Base-by-base conservation (phyloP, 2,329 filamentous ascomycete genomes). In the Macrophomina pseudophaseolina region DNA sequence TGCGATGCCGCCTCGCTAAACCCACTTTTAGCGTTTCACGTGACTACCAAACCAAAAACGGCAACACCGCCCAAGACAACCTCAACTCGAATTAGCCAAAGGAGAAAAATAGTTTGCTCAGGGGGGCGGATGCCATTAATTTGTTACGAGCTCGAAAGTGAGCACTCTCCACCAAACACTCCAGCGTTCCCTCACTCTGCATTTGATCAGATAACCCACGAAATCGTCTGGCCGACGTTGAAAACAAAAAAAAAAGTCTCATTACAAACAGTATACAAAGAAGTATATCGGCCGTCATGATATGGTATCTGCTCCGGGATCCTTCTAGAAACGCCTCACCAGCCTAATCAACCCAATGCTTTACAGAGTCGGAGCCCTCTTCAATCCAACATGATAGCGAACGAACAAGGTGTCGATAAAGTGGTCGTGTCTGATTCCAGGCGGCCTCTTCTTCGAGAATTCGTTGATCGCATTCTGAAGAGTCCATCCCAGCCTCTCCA, bases 361-460 rank as follows among this genome's bases (percentile, higher is more conserved):
- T 60, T 67, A 64, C 65, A 68, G 33, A 46, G 71, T 71, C 14
- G 71, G 69, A 6, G 68, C 66, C 28, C 71, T 67, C 65, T 59
- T 51, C 54, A 66, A 51, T 23, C 64, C 64, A 48, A 51, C 30
- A 28, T 66, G 64, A 76, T 97, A 97, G 69, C 93, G 85, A 69
- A 96, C 88, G 78, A 90, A 93, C 42, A 98, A 79, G 68, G 90
- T 88, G 74, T 97, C 92, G 68, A 94, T 83, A 73, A 98, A 98
- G 78, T 97, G 92, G 18, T 88, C 89, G 77, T 98, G 94, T 64
- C 91, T 88, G 73, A 98, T 97, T 0, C 94, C 94, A 16, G 92
- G 92, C 4, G 92, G 88, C 64, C 94, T 83, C 66, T 87, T 87
- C 70, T 80, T 80, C 18, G 88, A 88, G 80, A 98, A 98, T 68